Evolutionary conservation across 495 filamentous ascomycete species (phyloP).

Genomic region (Amorphotheca resinae): DNA sequence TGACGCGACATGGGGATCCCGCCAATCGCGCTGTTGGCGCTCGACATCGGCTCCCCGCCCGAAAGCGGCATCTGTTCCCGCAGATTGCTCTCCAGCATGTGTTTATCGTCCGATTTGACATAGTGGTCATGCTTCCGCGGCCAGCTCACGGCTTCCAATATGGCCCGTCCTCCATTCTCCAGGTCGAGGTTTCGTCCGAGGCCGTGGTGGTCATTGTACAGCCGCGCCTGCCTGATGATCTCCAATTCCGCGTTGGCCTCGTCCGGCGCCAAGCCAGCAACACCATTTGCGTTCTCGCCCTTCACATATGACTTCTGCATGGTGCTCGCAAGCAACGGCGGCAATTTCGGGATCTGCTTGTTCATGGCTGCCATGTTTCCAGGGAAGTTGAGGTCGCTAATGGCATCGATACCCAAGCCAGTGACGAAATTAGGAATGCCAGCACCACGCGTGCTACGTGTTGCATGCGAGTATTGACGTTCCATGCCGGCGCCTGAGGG

Average conservation of each 20-base stretch:
- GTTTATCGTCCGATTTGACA: slow-evolving; percentile 2
- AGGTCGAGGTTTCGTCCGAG: slow-evolving; percentile 12
- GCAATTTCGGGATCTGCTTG: slow-evolving; percentile 39
- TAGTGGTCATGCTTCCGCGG: slow-evolving; percentile 1
- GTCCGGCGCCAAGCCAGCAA: slow-evolving; percentile 35
- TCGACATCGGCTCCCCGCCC: slow-evolving; percentile 33
- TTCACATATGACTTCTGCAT: slow-evolving; percentile 28
- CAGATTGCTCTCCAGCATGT: background rate
- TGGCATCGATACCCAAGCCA: slow-evolving; percentile 49
- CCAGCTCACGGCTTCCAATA: slow-evolving; percentile 3
- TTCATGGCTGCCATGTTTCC: slow-evolving; percentile 38
- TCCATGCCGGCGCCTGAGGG: slow-evolving; percentile 55
- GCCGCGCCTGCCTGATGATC: slow-evolving; percentile 36
- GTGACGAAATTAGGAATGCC: slow-evolving; percentile 33
- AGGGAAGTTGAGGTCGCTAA: slow-evolving; percentile 51
- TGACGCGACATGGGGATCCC: slow-evolving; percentile 36
- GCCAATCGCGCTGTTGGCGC: slow-evolving; percentile 21
- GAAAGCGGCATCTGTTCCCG: slow-evolving; percentile 1
- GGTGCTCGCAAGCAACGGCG: slow-evolving; percentile 44
- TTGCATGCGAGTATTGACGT: slow-evolving; percentile 58
- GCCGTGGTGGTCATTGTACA: slow-evolving; percentile 31
- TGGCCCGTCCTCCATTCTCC: slow-evolving; percentile 6
- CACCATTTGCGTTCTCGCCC: slow-evolving; percentile 29
- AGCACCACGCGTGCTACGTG: slow-evolving; percentile 52
- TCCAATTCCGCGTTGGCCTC: slow-evolving; percentile 48